Evolutionary conservation across 1,284 basidiomycete genomes (phyloP), one percentile per base, ranked within the genome.

Genomic region (Cystobasidium slooffiae): DNA sequence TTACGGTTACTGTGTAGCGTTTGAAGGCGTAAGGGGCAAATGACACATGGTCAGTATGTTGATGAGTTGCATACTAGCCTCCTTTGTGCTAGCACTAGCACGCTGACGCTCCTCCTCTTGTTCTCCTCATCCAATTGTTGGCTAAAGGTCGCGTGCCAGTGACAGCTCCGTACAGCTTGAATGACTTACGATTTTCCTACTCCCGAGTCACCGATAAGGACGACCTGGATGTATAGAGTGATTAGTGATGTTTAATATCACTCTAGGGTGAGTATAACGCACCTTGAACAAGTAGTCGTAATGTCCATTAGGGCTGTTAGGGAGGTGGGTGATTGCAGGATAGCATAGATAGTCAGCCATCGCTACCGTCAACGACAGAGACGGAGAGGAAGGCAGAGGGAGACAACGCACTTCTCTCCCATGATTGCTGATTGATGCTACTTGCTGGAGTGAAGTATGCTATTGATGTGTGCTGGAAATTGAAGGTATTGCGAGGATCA

Each of bases 231-330:
- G 68, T 20, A 67, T 41, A 55, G 37, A n/a, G 16, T 6, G 49
- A 39, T 37, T 22, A 14, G 47, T 16, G 31, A 12, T 14, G 24
- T 20, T 10, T 37, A n/a, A 31, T 31, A 43, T 8, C 39, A 14
- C 24, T 31, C 2, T 22, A n/a, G 3, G 47, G 24, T 20, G 16
- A 7, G 18, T 37, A 18, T n/a, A 1, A 83, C 85, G 41, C 24
- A 93, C 93, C 88, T 97, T 96, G 90, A 96, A 96, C 80, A 96
- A 89, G 86, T 91, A 96, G 83, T 96, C 93, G 84, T 92, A 95
- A 88, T 62, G 64, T 14, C 93, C 93, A 86, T 89, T 92, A 9
- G 66, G 66, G 37, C 66, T 68, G 55, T 20, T 16, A 49, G 62
- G 31, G 10, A 37, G 59, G 37, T 43, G 59, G 59, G 16, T 47